Percentiles rank a stretch among this genome's conserved stretches.
Conservation (phyloP, 495 filamentous ascomycete species). For the Eremomyces bilateralis region DNA sequence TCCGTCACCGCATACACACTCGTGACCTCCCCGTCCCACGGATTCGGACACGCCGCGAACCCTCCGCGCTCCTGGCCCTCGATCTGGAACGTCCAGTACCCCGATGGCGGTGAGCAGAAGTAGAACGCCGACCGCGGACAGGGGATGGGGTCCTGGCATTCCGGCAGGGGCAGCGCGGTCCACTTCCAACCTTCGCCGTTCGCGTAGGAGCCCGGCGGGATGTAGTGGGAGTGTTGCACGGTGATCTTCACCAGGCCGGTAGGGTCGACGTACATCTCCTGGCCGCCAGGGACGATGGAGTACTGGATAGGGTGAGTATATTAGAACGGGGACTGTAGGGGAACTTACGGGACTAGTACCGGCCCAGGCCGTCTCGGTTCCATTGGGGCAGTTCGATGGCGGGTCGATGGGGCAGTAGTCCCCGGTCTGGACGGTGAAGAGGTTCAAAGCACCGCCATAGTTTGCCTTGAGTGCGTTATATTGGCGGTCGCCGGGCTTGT, state of each 20-base stretch:
- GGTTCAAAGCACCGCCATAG: conserved; percentile 2
- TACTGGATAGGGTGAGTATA: too few relatives aligned
- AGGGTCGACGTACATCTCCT: conserved; percentile 5
- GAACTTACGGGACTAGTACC: too few relatives aligned
- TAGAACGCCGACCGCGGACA: conserved; percentile 2
- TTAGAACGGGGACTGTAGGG: too few relatives aligned
- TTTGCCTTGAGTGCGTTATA: conserved; percentile 9
- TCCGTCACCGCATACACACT: conserved; percentile 7
- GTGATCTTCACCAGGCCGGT: conserved; percentile 5
- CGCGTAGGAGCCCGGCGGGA: conserved; percentile 6
- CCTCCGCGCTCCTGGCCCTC: conserved; percentile 1
- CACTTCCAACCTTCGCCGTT: conserved; percentile 7
- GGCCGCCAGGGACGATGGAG: conserved; percentile 6
- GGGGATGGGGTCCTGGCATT: not conserved
- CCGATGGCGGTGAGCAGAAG: conserved; percentile 4
- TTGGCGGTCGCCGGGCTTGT: too few relatives aligned
- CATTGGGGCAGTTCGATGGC: conserved; percentile 4
- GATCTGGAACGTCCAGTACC: conserved; percentile 8
- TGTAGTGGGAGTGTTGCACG: conserved; percentile 6
- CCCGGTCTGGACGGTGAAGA: conserved; percentile 4
- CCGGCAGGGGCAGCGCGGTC: conserved; percentile 1
- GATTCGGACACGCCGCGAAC: conserved; percentile 7
- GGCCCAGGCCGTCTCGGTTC: conserved; percentile 5
- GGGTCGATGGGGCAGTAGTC: conserved; percentile 3
- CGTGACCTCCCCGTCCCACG: conserved; percentile 4